These are phyloP conservation scores for Ascochyta clinopodiicola DNA, from an alignment of 2,329 filamentous ascomycete genomes.

Conservation along the genomic window DNA sequence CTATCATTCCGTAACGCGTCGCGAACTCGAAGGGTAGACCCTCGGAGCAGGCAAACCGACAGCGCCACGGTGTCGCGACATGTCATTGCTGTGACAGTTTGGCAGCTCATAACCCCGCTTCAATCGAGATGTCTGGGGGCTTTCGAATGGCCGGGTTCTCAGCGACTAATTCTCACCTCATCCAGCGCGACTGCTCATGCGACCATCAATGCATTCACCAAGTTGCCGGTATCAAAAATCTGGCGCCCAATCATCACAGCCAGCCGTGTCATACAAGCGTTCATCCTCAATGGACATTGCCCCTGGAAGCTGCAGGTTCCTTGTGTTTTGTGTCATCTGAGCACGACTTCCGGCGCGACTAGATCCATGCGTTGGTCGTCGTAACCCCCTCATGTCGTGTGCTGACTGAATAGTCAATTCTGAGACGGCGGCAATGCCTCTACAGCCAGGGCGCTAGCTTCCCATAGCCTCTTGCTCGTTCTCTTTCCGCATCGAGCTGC, in stretches of 20 bases:
- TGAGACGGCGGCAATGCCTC: constrained; percentile 16
- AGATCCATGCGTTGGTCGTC: constrained; percentile 31
- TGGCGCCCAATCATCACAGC: constrained; percentile 28
- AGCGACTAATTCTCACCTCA: constrained; percentile 23
- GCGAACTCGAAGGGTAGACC: constrained; percentile 28
- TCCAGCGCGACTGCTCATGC: constrained; percentile 16
- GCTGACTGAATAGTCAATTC: constrained; percentile 15
- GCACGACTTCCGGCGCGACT: constrained; percentile 35
- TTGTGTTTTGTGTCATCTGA: constrained; percentile 45
- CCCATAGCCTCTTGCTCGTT: neutral
- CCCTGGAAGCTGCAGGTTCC: constrained; percentile 41
- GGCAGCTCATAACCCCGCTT: constrained; percentile 24
- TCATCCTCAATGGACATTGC: constrained; percentile 11
- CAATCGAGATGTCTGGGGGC: constrained; percentile 20
- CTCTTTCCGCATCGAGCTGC: constrained; percentile 2
- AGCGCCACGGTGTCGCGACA: constrained; percentile 47
- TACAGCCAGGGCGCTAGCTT: constrained; percentile 16
- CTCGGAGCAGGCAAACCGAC: constrained; percentile 33
- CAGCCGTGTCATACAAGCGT: constrained; percentile 2
- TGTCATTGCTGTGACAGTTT: constrained; percentile 38
- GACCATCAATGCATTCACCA: constrained; percentile 29
- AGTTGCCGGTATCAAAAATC: constrained; percentile 13
- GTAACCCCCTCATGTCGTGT: constrained; percentile 26
- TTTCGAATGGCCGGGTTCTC: constrained; percentile 9
- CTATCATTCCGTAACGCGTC: constrained; percentile 28